phyloP scores from a whole-genome alignment of 73 alveolate species.

The Tetrahymena borealis region DNA sequence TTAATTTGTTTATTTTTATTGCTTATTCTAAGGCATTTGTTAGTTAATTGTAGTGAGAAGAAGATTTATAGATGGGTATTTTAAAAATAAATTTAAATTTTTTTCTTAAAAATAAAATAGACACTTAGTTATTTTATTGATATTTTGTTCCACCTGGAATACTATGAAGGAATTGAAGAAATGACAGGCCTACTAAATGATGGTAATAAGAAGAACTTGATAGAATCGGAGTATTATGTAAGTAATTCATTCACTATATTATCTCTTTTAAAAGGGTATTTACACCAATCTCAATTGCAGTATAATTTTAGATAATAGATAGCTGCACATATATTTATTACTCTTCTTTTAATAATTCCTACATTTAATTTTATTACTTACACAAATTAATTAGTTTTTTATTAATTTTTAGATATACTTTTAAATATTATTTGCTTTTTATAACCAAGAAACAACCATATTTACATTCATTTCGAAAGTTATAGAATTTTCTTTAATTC shows the following conservation, averaged over 20 bases:
- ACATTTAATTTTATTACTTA: too few species aligned
- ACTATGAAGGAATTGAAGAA: not conserved
- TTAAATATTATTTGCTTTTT: too few species aligned
- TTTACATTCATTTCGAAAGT: too few species aligned
- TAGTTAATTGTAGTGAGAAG: not conserved
- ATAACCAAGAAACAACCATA: too few species aligned
- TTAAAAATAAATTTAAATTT: not conserved
- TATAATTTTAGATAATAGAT: too few species aligned
- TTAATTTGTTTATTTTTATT: too few species aligned
- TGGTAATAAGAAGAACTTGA: not conserved
- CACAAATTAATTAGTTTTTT: too few species aligned
- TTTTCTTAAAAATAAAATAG: not conserved
- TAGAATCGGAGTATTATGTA: not conserved
- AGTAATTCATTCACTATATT: not conserved
- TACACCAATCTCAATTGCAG: not conserved
- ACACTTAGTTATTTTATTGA: not conserved
- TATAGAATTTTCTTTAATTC: not conserved
- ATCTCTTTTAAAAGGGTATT: not conserved
- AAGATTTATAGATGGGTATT: not conserved
- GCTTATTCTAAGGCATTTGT: too few species aligned
- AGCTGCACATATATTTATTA: too few species aligned
- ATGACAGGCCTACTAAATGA: not conserved
- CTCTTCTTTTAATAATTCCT: too few species aligned
- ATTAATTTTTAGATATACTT: too few species aligned
- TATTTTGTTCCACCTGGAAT: not conserved